Conservation (phyloP, 2,329 filamentous ascomycete species). For the Leptographium radiaticola region DNA sequence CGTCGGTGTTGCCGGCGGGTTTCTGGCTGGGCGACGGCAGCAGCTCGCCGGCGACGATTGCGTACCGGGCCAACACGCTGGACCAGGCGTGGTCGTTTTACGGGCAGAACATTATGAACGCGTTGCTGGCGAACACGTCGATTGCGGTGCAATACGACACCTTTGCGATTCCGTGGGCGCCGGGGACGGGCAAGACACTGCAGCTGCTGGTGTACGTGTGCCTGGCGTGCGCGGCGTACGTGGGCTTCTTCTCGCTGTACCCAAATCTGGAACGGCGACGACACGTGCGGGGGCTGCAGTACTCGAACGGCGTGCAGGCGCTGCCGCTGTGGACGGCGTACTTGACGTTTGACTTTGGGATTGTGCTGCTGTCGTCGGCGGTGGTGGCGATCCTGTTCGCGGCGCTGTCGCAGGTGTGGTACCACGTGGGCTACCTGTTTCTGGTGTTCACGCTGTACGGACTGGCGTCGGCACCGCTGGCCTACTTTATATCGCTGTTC, state of each 20-base stretch:
- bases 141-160: constrained; percentile 60
- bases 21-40: constrained; percentile 58
- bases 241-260: constrained; percentile 80
- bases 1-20: constrained; percentile 62
- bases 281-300: constrained; percentile 74
- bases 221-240: constrained; percentile 63
- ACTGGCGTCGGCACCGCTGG: constrained; percentile 59
- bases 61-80: constrained; percentile 54
- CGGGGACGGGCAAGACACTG: constrained; percentile 56
- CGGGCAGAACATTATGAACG: constrained; percentile 52
- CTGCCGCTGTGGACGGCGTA: constrained; percentile 80
- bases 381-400: constrained; percentile 58
- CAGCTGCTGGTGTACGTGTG: constrained; percentile 75
- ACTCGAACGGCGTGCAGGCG: constrained; percentile 78
- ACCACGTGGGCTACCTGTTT: constrained; percentile 69
- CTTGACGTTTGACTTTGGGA: constrained; percentile 62
- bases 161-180: constrained; percentile 63
- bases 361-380: constrained; percentile 55
- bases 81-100: constrained; percentile 43
- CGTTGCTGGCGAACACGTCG: constrained; percentile 51
- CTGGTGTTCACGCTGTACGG: constrained; percentile 71
- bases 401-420: constrained; percentile 54
- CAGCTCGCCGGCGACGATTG: constrained; percentile 48
- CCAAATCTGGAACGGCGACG: constrained; percentile 70
- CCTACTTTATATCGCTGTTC: constrained; percentile 73